Base-by-base conservation (phyloP, 2,329 filamentous ascomycete species). In the Coleophoma cylindrospora region DNA sequence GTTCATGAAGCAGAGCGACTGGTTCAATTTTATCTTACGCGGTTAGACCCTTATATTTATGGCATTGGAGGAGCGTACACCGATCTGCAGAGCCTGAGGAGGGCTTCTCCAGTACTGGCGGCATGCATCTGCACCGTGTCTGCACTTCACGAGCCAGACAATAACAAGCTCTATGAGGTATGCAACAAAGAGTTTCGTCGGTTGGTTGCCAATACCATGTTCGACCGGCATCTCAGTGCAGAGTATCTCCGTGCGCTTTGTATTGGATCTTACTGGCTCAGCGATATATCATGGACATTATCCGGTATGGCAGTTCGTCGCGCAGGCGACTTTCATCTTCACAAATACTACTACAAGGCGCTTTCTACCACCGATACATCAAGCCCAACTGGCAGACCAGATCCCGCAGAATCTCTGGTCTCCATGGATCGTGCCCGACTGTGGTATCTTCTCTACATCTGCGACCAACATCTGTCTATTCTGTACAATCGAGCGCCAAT, bases 391-490 rank as follows among this genome's bases (percentile, higher is more conserved):
- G 74, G 0, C 69, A 73, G 36, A 64, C 56, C n/a, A n/a, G n/a
- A 19, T 34, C 32, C 19, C 14, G 12, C 40, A 3, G 40, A 11
- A 27, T 69, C 76, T 55, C 69, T 75, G 45, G 72, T 75, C 56
- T 75, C 81, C 50, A 72, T 43, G 8, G 40, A 43, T 27, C 40
- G 75, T 27, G 74, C 80, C 3, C 70, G 81, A 34, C 67, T 84
- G 12, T 84, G 80, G 79, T 84, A 83, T 61, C 60, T 81, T 41
- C 66, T 81, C 1, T 84, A 83, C 57, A 78, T 83, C 1, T 83
- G 80, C 58, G 81, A 84, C 56, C 80, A 83, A 52, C 81, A 84
- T 60, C 76, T 83, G 19, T 81, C 77, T 45, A 83, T 84, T 47
- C 74, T 81, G 0, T 83, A 84, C 47, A 76, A 76, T n/a, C 70